Evolutionary conservation across 352 stramenopile genomes (phyloP).

Genomic region (Saprolegnia diclina): DNA sequence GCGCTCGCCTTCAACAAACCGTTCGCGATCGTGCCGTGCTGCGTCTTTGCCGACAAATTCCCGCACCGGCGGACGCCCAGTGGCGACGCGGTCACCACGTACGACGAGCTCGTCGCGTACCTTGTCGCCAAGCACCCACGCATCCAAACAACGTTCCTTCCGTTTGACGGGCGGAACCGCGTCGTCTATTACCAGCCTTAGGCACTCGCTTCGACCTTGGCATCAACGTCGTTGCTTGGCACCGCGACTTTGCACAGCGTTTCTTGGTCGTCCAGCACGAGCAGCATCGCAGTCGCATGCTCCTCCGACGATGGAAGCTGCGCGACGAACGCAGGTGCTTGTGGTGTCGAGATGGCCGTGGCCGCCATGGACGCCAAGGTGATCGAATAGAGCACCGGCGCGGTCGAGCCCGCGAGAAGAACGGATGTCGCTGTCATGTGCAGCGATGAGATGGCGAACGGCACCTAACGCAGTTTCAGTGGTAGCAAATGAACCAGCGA

Average conservation of each 20-base stretch:
- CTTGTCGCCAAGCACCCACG: constrained; percentile 58
- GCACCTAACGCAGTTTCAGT: neutral
- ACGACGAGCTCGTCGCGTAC: constrained; percentile 75
- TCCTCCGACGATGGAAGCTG: too few species aligned
- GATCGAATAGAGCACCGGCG: neutral
- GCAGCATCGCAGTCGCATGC: too few species aligned
- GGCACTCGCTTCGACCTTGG: too few species aligned
- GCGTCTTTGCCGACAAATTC: constrained; percentile 92
- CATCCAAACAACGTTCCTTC: constrained; percentile 56
- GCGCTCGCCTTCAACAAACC: constrained; percentile 86
- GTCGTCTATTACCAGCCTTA: constrained; percentile 48
- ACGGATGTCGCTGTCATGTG: neutral
- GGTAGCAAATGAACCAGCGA: neutral
- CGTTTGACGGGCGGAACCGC: constrained; percentile 78
- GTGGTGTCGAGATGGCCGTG: neutral
- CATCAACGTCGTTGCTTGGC: too few species aligned
- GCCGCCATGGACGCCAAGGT: neutral
- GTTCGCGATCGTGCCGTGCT: constrained; percentile 94
- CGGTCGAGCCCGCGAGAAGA: neutral
- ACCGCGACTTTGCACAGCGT: too few species aligned
- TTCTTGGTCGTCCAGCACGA: too few species aligned
- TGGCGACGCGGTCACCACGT: constrained; percentile 62
- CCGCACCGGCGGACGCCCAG: constrained; percentile 43
- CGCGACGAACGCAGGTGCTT: too few species aligned
- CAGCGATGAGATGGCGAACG: neutral